Conservation (phyloP, 2,329 filamentous ascomycete species). For the Alternaria conjuncta region DNA sequence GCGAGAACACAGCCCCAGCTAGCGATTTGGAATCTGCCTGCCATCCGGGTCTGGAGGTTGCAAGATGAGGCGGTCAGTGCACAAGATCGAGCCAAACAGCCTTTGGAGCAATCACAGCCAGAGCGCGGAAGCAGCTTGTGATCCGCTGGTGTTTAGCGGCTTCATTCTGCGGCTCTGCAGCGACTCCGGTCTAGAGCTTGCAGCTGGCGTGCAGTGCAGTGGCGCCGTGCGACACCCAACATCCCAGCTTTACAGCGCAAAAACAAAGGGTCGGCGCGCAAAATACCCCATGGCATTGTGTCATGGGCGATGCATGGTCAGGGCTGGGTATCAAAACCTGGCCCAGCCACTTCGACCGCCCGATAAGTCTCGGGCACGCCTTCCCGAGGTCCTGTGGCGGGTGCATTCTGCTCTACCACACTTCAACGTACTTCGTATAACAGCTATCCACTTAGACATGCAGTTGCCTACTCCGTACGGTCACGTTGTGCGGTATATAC, state of each 20-base stretch:
- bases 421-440: background rate
- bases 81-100: slow-evolving; percentile 17
- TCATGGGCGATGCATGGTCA: background rate
- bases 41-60: slow-evolving; percentile 13
- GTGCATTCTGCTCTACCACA: background rate
- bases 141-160: slow-evolving; percentile 14
- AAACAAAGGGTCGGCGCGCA: slow-evolving; percentile 1
- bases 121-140: slow-evolving; percentile 6
- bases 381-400: background rate
- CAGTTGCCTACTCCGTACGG: background rate
- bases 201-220: slow-evolving; percentile 2
- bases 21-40: slow-evolving; percentile 41
- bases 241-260: slow-evolving; percentile 1
- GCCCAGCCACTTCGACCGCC: background rate
- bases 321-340: background rate
- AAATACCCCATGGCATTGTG: background rate
- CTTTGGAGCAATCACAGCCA: slow-evolving; percentile 13
- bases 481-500: background rate
- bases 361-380: background rate
- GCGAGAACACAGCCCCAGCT: slow-evolving; percentile 30
- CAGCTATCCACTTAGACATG: background rate
- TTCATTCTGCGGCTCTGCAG: slow-evolving; percentile 22
- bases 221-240: slow-evolving; percentile 4
- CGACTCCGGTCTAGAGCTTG: slow-evolving; percentile 16
- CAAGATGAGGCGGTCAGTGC: slow-evolving; percentile 16